Base-by-base conservation (phyloP, 1,139 yeast species). In the Pichia sp. region DNA sequence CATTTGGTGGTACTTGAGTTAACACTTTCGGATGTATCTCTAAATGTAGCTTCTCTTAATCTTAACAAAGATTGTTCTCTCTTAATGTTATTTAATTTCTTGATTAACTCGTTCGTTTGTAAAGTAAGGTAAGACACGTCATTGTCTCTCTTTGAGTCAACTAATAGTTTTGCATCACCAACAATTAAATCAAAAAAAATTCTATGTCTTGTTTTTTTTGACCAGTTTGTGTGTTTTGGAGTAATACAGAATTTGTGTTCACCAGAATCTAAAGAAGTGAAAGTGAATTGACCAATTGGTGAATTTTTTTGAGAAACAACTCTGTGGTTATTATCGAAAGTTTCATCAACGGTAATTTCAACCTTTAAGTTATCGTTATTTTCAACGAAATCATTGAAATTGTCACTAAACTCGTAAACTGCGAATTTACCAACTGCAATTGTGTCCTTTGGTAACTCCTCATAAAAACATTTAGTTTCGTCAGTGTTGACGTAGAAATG, bases 201-300 rank as follows among this genome's bases (percentile, higher is more conserved):
- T 50, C 71, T 66, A 42, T 63, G 67, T 39, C 51, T 69, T 31
- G 59, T 65, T 50, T 59, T 58, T 41, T 54, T 61, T 39, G 60
- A 65, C 70, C 59, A 65, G 49, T 67, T 71, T 34, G 71, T 66
- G 43, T 69, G 70, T 43, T 64, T 62, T 19, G 85, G 82, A 2
- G 76, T 70, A 31, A 79, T 55, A 54, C 86, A 79, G 33, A 79
- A 67, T 43, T 72, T 66, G 55, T 79, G 85, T 45, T 78, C 82
- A 18, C 86, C 86, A 1, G 74, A 61, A 25, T 74, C 82, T 31
- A 77, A 54, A 0, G 83, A 76, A 14, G 78, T 74, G 59, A 78
- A 78, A 0, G 80, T 72, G 53, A 79, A 78, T 48, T 76, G 79
- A 7, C 83, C 80, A 8, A 61, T 59, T 13, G 76, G 62, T 1